Evolutionary conservation across 306 rosid genomes (phyloP), one percentile per base, ranked within the genome.

Genomic region (Corylus heterophylla): DNA sequence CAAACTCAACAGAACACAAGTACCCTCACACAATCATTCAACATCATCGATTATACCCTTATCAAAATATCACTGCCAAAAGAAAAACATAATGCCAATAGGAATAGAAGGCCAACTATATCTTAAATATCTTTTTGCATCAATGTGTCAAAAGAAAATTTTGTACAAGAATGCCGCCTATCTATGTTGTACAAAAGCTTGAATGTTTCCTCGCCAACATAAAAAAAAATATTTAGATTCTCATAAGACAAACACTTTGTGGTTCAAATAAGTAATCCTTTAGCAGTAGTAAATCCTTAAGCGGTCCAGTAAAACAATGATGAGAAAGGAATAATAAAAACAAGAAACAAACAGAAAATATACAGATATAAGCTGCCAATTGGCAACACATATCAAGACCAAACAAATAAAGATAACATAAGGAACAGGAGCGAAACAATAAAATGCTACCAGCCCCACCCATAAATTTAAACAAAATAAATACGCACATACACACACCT

Each of bases 251-350:
- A 61, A 13, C 68, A 56, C 3, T 61, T 61, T 25, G 17, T 61
- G 20, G 4, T 67, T 44, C 18, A 70, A 67, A 18, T 58, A 20
- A 78, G 80, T 54, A 54, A 8, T 35, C 74, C 27, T 45, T 54
- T 44, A 54, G 54, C 20, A 27, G 11, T 27, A 9, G 42, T 13
- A 22, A 61, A 22, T 61, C 67, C 9, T 0, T 61, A 61, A 27
- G 29, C 54, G 56, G 29, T 54, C 2, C 29, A 18, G 25, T 25
- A 74, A 55, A 54, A 54, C 4, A 27, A 5, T 2, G 8, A 25
- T 25, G 42, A 7, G 20, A 25, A 52, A 25, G 29, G 13, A 54
- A 3, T 29, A 27, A 27, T 37, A 29, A 45, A 76, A 76, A 22
- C 25, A 59, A 25, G 50, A 50, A 64, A 17, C 8, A 42, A 42